Conservation (phyloP, 2,329 filamentous ascomycete genomes). For the Alternaria gaisen region DNA sequence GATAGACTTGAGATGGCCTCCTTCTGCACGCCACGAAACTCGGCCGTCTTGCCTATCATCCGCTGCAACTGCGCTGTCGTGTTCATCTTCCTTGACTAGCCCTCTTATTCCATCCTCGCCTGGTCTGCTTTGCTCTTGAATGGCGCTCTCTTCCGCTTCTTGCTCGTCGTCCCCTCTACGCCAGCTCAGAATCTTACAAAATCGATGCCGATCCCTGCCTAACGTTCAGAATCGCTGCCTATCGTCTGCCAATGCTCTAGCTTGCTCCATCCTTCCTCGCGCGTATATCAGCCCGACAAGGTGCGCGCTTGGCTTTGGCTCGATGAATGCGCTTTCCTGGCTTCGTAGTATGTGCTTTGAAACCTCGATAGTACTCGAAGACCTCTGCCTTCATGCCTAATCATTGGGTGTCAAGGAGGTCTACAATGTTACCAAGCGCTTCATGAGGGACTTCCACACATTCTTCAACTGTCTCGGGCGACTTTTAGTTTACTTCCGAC, state of each 20-base stretch:
- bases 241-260: not conserved
- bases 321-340: no score
- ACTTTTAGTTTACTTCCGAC: no score
- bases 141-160: conserved; percentile 15
- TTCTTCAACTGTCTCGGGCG: no score
- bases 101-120: conserved; percentile 8
- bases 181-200: conserved; percentile 21
- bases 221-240: conserved; percentile 18
- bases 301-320: no score
- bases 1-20: conserved; percentile 11
- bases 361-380: no score
- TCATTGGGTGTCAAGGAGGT: no score
- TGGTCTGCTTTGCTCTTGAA: conserved; percentile 19
- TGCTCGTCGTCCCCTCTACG: conserved; percentile 3
- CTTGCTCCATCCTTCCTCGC: not conserved
- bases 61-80: conserved; percentile 10
- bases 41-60: conserved; percentile 8
- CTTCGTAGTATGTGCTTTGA: no score
- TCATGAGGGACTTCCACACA: no score
- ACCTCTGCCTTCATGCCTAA: no score
- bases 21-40: not conserved
- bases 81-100: conserved; percentile 16
- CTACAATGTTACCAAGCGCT: no score
- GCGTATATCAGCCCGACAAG: not conserved
- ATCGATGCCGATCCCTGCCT: conserved; percentile 28